Evolutionary conservation across 768 basidiomycete genomes (phyloP).

Genomic region (Inosperma sp.): DNA sequence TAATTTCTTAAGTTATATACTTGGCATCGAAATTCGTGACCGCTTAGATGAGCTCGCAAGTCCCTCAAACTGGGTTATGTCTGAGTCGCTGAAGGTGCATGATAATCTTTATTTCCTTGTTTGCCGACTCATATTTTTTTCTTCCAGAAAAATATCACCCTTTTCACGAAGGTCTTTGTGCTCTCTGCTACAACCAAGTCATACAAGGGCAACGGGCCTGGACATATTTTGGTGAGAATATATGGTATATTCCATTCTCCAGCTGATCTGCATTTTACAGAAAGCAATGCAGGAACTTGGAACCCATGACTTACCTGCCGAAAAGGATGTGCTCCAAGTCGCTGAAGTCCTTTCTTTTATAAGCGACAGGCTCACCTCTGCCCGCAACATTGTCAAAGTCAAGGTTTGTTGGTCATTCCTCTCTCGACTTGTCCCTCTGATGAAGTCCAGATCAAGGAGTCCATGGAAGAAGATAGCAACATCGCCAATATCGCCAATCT

Average conservation of each 20-base stretch:
- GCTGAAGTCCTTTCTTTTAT: neutral
- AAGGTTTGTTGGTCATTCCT: neutral
- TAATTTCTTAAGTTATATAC: neutral
- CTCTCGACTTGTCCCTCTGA: neutral
- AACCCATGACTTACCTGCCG: neutral
- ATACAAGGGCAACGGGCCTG: conserved; percentile 4
- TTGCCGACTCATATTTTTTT: no score
- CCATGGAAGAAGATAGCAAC: neutral
- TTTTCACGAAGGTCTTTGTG: conserved; percentile 2
- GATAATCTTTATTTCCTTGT: neutral
- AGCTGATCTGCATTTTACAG: conserved; percentile 1
- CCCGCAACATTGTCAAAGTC: neutral
- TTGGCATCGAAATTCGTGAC: neutral
- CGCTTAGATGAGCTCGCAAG: neutral
- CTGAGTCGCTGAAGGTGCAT: conserved; percentile 7
- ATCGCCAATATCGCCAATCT: neutral
- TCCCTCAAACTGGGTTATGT: neutral
- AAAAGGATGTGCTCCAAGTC: neutral
- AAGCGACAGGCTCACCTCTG: neutral
- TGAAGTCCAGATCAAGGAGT: neutral
- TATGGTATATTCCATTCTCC: neutral
- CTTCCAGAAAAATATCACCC: neutral
- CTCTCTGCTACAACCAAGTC: conserved; percentile 2
- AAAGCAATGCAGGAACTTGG: neutral
- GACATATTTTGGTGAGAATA: neutral